Base-by-base conservation (phyloP, 2,329 filamentous ascomycete genomes). In the Penicillium sp. region DNA sequence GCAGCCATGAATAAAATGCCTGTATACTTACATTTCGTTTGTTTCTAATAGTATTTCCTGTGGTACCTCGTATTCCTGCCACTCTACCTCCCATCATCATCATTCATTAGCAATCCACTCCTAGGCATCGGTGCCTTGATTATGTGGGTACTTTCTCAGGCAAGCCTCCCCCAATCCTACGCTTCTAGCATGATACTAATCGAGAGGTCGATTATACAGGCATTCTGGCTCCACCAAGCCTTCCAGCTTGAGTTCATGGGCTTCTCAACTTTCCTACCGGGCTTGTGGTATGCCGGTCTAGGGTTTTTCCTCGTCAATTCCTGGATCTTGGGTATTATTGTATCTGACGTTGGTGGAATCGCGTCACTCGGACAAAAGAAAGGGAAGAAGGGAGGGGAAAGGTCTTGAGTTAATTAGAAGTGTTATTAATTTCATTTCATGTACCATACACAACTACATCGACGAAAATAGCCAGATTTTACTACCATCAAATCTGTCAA, bases 51-150 rank as follows among this genome's bases (percentile, higher is more conserved):
- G 91, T 99, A 99, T 72, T 99, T 99, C 72, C 83, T 99, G 50
- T 99, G 94, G 94, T 97, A 99, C 74, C 86, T 97, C 74, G 84
- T 97, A 62, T 90, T 99, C 64, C 79, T 97, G 2, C 94, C 94
- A 0, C 86, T 97, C 50, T 96, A 97, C 70, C 85, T 99, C 0
- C 91, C 93, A 0, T 76, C 76, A 38, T 97, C 92, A 0, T 87
- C 88, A 0, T 80, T 97, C 14, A 74, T 95, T 0, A 74, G 71
- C 4, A 79, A 75, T 2, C 83, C 83, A 0, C 66, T 67, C 5
- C 73, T 88, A 3, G 94, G 94, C 1, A 58, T 89, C 1, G 64
- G 77, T 0, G 89, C 89, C 0, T 77, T 90, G 5, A 64, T 75
- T 1, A 74, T 92, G 4, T 99, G 94, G 94, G 74, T 96, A 0